Conservation (phyloP, 179 eudicot genomes). For the Silene coronaria region DNA sequence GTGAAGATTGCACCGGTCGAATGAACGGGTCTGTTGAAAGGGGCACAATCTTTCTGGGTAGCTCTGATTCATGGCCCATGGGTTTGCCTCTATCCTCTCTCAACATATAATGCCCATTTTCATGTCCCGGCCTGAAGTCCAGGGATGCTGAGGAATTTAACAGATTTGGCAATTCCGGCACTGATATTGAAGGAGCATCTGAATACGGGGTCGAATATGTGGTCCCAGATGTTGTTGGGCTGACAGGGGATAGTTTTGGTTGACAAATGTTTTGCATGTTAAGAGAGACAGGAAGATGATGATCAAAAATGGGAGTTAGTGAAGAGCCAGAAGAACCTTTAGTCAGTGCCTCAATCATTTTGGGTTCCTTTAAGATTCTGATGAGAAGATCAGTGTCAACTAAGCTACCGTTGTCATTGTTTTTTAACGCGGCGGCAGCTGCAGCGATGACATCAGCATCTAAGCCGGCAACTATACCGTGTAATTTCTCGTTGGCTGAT, state of each 20-base stretch:
- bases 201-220: conserved; percentile 1
- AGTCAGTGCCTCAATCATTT: conserved; percentile 33
- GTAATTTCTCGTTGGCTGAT: conserved; percentile 22
- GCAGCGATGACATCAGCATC: conserved; percentile 42
- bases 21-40: neutral
- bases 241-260: neutral
- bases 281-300: neutral
- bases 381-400: conserved; percentile 50
- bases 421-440: conserved; percentile 46
- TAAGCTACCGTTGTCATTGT: conserved; percentile 37
- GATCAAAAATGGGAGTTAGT: neutral
- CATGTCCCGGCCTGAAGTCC: neutral
- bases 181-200: neutral
- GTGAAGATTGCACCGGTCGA: neutral
- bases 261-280: neutral
- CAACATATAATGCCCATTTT: conserved; percentile 9
- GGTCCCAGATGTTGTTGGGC: conserved; percentile 11
- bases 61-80: neutral
- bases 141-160: neutral
- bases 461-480: conserved; percentile 23
- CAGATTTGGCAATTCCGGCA: neutral
- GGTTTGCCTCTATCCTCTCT: conserved; percentile 2
- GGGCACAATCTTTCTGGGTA: neutral
- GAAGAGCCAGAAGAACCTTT: conserved; percentile 8
- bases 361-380: conserved; percentile 43